phyloP scores from a whole-genome alignment of 768 basidiomycete genomes.

The Lactarius sanguifluus region DNA sequence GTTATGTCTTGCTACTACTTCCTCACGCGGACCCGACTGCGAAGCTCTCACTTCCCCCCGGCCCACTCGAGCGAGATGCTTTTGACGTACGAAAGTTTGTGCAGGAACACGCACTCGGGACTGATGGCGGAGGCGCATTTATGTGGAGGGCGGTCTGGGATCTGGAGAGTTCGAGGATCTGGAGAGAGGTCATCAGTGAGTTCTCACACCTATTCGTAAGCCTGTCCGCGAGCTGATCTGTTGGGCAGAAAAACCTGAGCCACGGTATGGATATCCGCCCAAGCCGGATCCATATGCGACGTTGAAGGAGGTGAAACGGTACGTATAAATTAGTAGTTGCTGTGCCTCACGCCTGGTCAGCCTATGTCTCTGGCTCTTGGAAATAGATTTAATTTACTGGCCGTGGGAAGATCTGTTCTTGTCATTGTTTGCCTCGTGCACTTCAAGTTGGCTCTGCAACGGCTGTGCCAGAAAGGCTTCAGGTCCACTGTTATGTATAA shows the following conservation, averaged over 20 bases:
- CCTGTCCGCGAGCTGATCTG: slow-evolving; percentile 18
- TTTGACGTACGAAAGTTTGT: slow-evolving; percentile 72
- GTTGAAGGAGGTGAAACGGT: slow-evolving; percentile 39
- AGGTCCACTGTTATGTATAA: not conserved
- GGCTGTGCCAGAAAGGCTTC: not conserved
- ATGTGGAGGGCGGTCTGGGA: slow-evolving; percentile 87
- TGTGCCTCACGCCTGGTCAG: not conserved
- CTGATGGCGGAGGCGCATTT: slow-evolving; percentile 66
- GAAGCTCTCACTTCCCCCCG: slow-evolving; percentile 34
- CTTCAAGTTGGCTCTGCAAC: not conserved
- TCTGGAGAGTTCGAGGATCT: slow-evolving; percentile 61
- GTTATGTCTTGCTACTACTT: slow-evolving; percentile 77
- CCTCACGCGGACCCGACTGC: slow-evolving; percentile 53
- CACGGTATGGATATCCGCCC: slow-evolving; percentile 52
- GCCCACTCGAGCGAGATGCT: slow-evolving; percentile 44
- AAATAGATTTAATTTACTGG: slow-evolving; percentile 6
- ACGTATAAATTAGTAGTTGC: not conserved
- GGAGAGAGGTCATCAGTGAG: slow-evolving; percentile 66
- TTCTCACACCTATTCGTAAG: slow-evolving; percentile 28
- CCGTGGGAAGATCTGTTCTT: not conserved
- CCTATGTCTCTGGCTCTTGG: not conserved
- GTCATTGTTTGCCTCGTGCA: not conserved
- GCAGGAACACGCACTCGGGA: slow-evolving; percentile 52
- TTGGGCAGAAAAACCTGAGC: slow-evolving; percentile 48
- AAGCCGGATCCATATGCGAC: slow-evolving; percentile 57